Conservation (phyloP, 805 yeast genomes). For the Komagataella ulmi region DNA sequence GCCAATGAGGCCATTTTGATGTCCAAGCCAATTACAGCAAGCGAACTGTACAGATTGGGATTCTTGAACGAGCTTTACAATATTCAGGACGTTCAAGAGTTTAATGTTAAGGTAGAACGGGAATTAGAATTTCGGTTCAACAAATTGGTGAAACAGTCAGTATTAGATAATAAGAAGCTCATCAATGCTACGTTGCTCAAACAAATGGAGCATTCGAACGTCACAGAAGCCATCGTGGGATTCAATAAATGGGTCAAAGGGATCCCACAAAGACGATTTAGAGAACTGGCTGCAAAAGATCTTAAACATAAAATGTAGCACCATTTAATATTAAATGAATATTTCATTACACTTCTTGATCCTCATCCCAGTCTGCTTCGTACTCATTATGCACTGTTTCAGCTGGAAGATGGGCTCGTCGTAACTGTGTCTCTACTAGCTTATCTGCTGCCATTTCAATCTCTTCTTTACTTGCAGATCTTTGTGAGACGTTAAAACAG, state of each 20-base stretch:
- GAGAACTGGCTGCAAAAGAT: constrained; percentile 35
- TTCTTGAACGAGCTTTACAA: constrained; percentile 40
- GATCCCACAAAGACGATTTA: constrained; percentile 58
- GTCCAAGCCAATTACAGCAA: constrained; percentile 49
- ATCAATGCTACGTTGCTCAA: constrained; percentile 19
- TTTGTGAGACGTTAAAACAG: constrained; percentile 29
- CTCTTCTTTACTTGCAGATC: constrained; percentile 12
- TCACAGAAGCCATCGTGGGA: constrained; percentile 59
- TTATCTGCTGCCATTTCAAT: constrained; percentile 14
- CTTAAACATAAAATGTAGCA: constrained; percentile 47
- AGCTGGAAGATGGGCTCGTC: constrained; percentile 33
- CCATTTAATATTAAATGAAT: constrained; percentile 5
- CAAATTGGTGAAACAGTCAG: constrained; percentile 30
- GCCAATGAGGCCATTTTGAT: constrained; percentile 65
- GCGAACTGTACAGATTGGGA: constrained; percentile 43
- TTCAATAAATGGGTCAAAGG: constrained; percentile 60
- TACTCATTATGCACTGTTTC: constrained; percentile 41
- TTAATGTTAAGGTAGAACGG: constrained; percentile 25
- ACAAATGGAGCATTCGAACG: constrained; percentile 33
- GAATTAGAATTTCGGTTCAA: constrained; percentile 22
- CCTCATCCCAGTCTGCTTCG: constrained; percentile 38
- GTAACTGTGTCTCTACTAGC: constrained; percentile 12
- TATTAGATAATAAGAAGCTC: constrained; percentile 30
- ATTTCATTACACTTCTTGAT: not conserved
- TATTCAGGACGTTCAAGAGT: constrained; percentile 18